Conservation (phyloP, 1,284 basidiomycete species). For the Austroboletus novae-zelandiae region DNA sequence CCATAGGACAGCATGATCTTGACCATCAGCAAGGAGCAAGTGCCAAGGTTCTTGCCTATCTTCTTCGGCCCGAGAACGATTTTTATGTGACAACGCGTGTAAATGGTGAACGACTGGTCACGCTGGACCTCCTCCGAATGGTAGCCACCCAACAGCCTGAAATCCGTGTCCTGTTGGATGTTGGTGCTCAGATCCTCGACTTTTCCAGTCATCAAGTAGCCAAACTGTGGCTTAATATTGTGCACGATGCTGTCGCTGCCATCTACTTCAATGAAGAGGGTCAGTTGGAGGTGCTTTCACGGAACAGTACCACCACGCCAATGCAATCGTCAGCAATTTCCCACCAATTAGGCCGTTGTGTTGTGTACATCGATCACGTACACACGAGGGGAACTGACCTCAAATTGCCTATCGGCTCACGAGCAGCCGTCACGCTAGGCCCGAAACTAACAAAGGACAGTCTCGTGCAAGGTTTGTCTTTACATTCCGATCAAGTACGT, state of each 20-base stretch:
- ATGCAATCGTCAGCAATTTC: background rate
- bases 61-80: slow-evolving; percentile 29
- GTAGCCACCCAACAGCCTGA: background rate
- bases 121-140: background rate
- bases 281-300: background rate
- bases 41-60: slow-evolving; percentile 41
- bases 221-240: background rate
- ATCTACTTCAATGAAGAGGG: background rate
- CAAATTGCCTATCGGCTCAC: background rate
- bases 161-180: background rate
- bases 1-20: slow-evolving; percentile 11
- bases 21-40: slow-evolving; percentile 16
- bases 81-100: background rate
- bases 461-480: background rate
- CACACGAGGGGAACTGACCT: background rate
- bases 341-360: background rate
- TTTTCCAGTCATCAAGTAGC: background rate
- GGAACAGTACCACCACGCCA: background rate
- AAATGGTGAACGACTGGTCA: background rate
- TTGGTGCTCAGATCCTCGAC: background rate
- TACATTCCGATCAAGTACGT: too few relatives aligned
- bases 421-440: background rate
- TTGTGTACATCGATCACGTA: background rate
- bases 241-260: background rate
- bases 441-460: background rate